A percentile compares a stretch with the other conserved stretches of the same genome.
phyloP scores from a whole-genome alignment of 805 yeast species.

The Teunomyces aglyptinius region DNA sequence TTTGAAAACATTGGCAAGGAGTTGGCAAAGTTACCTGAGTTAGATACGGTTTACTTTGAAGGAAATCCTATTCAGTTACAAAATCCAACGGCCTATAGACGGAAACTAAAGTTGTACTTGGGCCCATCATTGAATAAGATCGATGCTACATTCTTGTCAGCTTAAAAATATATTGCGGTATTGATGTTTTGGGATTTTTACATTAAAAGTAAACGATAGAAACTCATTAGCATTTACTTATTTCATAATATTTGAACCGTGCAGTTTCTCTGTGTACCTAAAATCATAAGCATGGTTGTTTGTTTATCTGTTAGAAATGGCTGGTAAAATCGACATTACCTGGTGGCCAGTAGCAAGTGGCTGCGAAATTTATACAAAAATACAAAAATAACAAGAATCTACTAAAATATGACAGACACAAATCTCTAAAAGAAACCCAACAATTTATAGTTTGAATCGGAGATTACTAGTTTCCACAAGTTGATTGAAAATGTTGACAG shows the following conservation, averaged over 20 bases:
- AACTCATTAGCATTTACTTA: not conserved
- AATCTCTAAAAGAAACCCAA: not conserved
- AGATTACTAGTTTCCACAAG: not conserved
- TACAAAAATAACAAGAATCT: not conserved
- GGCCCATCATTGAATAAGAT: slow-evolving; percentile 75
- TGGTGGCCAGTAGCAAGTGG: no score
- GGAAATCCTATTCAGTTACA: slow-evolving; percentile 81
- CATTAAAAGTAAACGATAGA: no score
- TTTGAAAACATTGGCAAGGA: slow-evolving; percentile 70
- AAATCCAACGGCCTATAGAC: slow-evolving; percentile 79
- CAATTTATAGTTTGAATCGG: not conserved
- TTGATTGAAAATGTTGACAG: not conserved
- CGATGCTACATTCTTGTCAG: slow-evolving; percentile 75
- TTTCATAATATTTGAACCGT: not conserved
- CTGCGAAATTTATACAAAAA: not conserved
- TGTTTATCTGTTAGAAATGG: not conserved
- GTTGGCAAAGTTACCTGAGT: slow-evolving; percentile 55
- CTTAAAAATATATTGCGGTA: not conserved
- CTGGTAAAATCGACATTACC: not conserved
- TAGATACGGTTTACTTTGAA: slow-evolving; percentile 91
- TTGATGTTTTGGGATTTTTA: not conserved
- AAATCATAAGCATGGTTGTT: no score
- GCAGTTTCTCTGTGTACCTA: no score
- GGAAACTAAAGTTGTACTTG: slow-evolving; percentile 72
- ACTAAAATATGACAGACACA: no score